Base-by-base conservation (phyloP, 331 rosid genomes). In the Malus hybrid region DNA sequence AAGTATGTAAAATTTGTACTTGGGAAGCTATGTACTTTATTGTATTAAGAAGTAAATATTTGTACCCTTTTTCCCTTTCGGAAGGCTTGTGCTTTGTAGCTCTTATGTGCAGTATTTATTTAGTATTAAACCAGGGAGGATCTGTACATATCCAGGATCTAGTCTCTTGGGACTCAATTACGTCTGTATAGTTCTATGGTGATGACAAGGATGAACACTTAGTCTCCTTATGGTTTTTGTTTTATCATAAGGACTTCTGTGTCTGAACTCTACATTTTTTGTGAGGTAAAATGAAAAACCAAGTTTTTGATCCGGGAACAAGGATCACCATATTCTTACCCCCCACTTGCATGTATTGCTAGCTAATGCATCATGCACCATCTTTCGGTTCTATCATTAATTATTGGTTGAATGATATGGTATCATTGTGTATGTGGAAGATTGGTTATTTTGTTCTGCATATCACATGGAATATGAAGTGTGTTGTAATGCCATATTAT, bases 1-100 rank as follows among this genome's bases (percentile, higher is more conserved):
- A 74, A 46, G 32, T 12, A 31, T 27, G 28, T 42, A 14, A 50
- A 42, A 69, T 80, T 24, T 81, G 78, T 34, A 66, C 22, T 15
- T 15, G 3, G 39, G 77, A 63, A 44, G 42, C 22, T 44, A 42
- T 62, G 77, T 61, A 74, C 59, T 22, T 50, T 74, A 74, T 72
- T 7, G 31, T 76, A 54, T 75, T 69, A 59, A 80, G 72, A 64
- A 75, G 59, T 86, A 65, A 68, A 60, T 28, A 64, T 36, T 33
- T 14, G 14, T 56, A 33, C 33, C 39, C 3, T n/a, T 46, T 70
- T 27, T 12, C 65, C n/a, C n/a, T 32, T 73, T 72, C 48, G 68
- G 28, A 2, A 19, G 29, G 9, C 76, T 11, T n/a, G 13, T 46
- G 3, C 24, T 27, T 1, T 12, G 57, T 70, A 14, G 16, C 56